Base-by-base conservation (phyloP, 106 monocot genomes). In the Hemerocallis citrina region DNA sequence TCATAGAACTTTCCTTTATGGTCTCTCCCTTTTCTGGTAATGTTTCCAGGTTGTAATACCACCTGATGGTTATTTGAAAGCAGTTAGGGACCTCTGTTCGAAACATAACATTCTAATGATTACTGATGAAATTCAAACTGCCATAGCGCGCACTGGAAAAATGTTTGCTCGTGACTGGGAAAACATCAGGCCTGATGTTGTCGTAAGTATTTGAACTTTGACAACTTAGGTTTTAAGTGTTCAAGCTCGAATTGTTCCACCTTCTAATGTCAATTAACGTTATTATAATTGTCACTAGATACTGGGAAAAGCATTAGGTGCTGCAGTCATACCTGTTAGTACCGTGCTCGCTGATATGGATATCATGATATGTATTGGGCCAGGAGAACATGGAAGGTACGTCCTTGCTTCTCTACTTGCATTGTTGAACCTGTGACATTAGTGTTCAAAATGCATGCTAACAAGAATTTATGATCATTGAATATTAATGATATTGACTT, bases 101-200 rank as follows among this genome's bases (percentile, higher is more conserved):
- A 67, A 33, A 58, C 63, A 88, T 57, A 88, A 88, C 49, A 73
- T 99, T 68, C 31, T 99, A 20, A 99, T 92, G 98, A 88, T 99
- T 47, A 92, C 85, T 66, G 98, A 99, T 72, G 98, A 99, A 69
- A 92, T 99, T 61, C 98, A 99, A 78, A 99, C 98, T 34, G 98
- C 92, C 54, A 80, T 99, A 65, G 98, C 75, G 14, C 84, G 98
- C 38, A 99, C 98, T 0, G 98, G 98, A 13, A 82, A 72, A 55
- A 73, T 92, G 79, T 56, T 99, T 28, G 98, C 92, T 46, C 85
- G 87, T 69, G 77, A 99, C 32, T 99, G 92, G 98, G 98, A 99
- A 78, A 68, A 72, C 46, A 67, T 99, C 19, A 81, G 85, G 2
- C 92, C 98, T 65, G 98, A 99, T 78, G 61, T 92, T 68, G 91